phyloP scores from a whole-genome alignment of 2,329 filamentous ascomycete genomes.

The Elsinoe batatas region DNA sequence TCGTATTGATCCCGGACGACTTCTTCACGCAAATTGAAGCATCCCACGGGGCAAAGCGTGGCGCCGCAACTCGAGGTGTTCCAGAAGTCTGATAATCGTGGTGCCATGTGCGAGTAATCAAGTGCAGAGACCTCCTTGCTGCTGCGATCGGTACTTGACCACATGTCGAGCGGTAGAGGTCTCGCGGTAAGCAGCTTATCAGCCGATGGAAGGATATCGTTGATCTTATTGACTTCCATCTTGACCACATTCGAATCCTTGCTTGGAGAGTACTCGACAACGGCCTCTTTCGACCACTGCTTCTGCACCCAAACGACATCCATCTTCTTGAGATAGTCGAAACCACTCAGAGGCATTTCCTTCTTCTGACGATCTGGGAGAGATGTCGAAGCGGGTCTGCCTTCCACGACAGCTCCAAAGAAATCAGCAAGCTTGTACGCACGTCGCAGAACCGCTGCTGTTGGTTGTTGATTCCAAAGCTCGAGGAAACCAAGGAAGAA shows the following conservation, averaged over 20 bases:
- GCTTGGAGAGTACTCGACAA: neutral
- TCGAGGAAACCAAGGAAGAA: constrained; percentile 18
- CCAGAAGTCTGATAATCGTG: constrained; percentile 13
- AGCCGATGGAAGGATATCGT: constrained; percentile 13
- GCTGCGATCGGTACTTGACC: neutral
- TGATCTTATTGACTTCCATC: constrained; percentile 13
- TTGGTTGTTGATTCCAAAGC: constrained; percentile 13
- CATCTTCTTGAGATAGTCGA: constrained; percentile 16
- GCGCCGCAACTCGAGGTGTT: constrained; percentile 13
- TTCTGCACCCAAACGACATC: constrained; percentile 16
- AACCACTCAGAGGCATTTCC: constrained; percentile 17
- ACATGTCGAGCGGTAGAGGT: constrained; percentile 12
- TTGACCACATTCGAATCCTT: constrained; percentile 2
- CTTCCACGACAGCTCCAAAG: constrained; percentile 15
- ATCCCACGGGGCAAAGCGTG: constrained; percentile 13
- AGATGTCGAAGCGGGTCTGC: neutral
- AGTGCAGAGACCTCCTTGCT: neutral
- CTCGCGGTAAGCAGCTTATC: constrained; percentile 8
- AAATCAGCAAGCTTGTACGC: constrained; percentile 18
- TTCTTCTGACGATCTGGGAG: constrained; percentile 11
- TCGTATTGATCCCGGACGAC: constrained; percentile 14
- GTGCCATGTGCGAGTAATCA: constrained; percentile 12
- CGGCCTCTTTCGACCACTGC: constrained; percentile 11
- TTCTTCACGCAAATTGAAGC: constrained; percentile 15
- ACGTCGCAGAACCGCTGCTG: constrained; percentile 15